Evolutionary conservation across 2,329 filamentous ascomycete species (phyloP), one percentile per base, ranked within the genome.

Genomic region (Claviceps spartinae): DNA sequence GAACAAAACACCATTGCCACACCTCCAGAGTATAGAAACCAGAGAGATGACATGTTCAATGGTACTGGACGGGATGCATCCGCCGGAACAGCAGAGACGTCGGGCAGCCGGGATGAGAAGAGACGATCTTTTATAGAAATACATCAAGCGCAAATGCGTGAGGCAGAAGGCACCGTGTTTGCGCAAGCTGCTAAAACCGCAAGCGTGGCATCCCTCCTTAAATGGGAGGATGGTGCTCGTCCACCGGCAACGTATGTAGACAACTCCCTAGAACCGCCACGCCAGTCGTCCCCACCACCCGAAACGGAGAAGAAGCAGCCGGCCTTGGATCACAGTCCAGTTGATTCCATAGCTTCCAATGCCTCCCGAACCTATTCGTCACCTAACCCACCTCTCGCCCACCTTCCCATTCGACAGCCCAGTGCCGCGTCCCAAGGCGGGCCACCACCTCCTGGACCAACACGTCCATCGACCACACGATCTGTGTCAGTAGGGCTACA

Each of bases 161-260:
- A 76, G 58, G 78, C 75, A 5, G 81, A 83, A 61, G 80, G 77
- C 2, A 71, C 72, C 59, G 79, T 78, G 7, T 74, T 83, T 55
- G 72, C 77, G 7, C 71, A 77, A 54, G 77, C 77, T 47, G 65
- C 60, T 50, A 64, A 59, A 40, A 63, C 59, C 46, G 64, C 62
- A 54, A 69, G 62, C 53, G 62, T 61, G 18, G 63, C 65, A 14
- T 63, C 65, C 7, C 60, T 63, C 9, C 61, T 63, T 16, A 60
- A 64, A 9, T 65, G 67, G 65, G 66, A 64, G 18, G 62, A 64
- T 18, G 56, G 48, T 37, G 55, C 58, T 36, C 52, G 55, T 8
- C 54, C 58, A 8, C 47, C 57, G 4, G 53, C 57, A 9, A 47
- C 47, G 11, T 52, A 57, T 8, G 46, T 54, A 14, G 54, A 57